Evolutionary conservation across 768 basidiomycete species (phyloP), one percentile per base, ranked within the genome.

Genomic region (Hygrophoropsis aurantiaca): DNA sequence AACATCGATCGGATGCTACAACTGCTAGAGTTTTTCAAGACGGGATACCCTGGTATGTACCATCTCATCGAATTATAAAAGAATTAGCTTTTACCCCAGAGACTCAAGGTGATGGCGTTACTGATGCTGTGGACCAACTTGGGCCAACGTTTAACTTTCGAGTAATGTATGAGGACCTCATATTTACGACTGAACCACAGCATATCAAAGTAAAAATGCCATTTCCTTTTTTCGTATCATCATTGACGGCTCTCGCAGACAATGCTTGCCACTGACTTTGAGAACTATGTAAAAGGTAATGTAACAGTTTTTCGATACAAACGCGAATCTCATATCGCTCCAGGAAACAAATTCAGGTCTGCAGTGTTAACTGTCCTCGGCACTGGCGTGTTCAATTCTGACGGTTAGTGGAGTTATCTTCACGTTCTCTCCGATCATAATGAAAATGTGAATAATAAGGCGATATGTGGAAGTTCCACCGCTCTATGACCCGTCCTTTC

Each of bases 381-480:
- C 0, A 73, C 73, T 10, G 85, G 85, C 0, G 80, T 86, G 4
- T 87, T 87, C 59, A 85, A 86, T 52, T 79, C 81, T 11, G 82
- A 85, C 44, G 83, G 83, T 75, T 53, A 48, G 69, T 44, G 24
- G 34, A 46, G 21, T 5, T 19, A n/a, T n/a, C 16, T 18, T n/a
- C 6, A 11, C 19, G 20, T 18, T 43, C 46, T 25, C 18, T 13
- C 42, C 13, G 10, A 7, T 11, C 7, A 21, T 18, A 19, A 2
- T 27, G 8, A 21, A 21, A 11, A 20, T 33, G 32, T n/a, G n/a
- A n/a, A n/a, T n/a, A 20, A 20, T 18, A 36, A 73, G 72, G 67
- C 25, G 74, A 75, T 7, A 72, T 76, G 68, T 80, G 78, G 79
- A 79, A 75, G 67, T 83, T 83, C 54, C 81, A 84, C 53, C 77